phyloP scores from a whole-genome alignment of 805 yeast species.

The Teunomyces lycoperdinae region DNA sequence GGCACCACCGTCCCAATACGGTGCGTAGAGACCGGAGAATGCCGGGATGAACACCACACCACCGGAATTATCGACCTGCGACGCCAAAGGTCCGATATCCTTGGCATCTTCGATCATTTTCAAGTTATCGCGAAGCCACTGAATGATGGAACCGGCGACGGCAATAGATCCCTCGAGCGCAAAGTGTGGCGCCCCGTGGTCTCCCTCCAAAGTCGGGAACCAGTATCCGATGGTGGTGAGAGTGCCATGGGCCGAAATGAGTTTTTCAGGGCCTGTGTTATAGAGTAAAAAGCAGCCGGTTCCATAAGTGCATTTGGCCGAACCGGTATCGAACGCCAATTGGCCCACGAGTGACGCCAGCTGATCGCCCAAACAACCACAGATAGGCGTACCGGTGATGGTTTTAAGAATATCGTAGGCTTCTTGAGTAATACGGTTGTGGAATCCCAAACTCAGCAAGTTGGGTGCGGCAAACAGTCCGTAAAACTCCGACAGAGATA shows the following conservation, averaged over 20 bases:
- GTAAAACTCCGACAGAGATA: conserved; percentile 72
- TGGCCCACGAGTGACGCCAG: conserved; percentile 93
- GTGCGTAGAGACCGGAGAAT: conserved; percentile 90
- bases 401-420: conserved; percentile 49
- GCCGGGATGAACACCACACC: conserved; percentile 96
- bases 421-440: conserved; percentile 48
- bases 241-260: conserved; percentile 75
- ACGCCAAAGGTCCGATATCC: conserved; percentile 88
- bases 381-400: conserved; percentile 65
- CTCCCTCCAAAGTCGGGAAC: conserved; percentile 64
- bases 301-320: conserved; percentile 94
- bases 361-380: conserved; percentile 94
- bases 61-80: conserved; percentile 75
- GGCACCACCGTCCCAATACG: conserved; percentile 92
- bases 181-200: conserved; percentile 61
- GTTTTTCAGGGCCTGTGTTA: conserved; percentile 76
- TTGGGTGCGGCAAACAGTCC: conserved; percentile 70
- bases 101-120: conserved; percentile 76
- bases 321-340: conserved; percentile 76
- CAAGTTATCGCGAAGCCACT: conserved; percentile 91
- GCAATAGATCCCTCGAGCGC: conserved; percentile 96
- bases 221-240: conserved; percentile 89
- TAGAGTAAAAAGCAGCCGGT: conserved; percentile 90
- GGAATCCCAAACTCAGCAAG: conserved; percentile 49
- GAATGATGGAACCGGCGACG: conserved; percentile 91